Base-by-base conservation (phyloP, 768 basidiomycete genomes). In the Dioszegia hungarica region DNA sequence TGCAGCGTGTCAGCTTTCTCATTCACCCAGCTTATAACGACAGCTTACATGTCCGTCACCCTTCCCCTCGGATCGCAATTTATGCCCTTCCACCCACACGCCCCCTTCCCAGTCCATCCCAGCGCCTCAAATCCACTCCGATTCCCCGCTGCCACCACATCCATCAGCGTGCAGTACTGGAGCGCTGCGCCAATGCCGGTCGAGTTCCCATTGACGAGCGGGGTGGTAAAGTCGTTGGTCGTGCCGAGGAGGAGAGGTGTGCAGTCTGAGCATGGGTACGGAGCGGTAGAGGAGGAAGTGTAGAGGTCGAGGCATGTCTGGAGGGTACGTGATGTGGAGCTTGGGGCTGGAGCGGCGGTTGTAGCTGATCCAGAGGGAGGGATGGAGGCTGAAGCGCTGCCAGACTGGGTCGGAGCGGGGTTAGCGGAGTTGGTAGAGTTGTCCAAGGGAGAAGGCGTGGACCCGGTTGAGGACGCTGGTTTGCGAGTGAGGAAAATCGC, bases 111-210 rank as follows among this genome's bases (percentile, higher is more conserved):
- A 37, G 43, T 60, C 68, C 70, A 68, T 3, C 63, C 64, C 25
- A 41, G 34, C 45, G 58, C 31, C 17, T 60, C 51, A 34, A 59
- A n/a, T 36, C 29, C 31, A 31, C 28, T 20, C 17, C 17, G 8
- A 38, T 57, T 29, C 14, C 51, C 43, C n/a, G 49, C 43, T n/a
- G 43, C 0, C 58, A 58, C 63, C 6, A 77, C 56, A 27, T 73
- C 64, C 57, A 71, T 64, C 39, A 77, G 43, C 1, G 71, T 71
- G 47, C 76, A 77, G 50, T 70, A 77, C 56, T 77, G 76, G 3
- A 77, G 49, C 5, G 72, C 73, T 5, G 73, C 62, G 3, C 75
- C 75, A 8, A 75, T 74, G 4, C 72, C 72, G 0, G 71, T 71
- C 3, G 68, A 63, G 45, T 73, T 68, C 1, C 64, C 65, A 38